Base-by-base conservation (phyloP, 2,329 filamentous ascomycete species). In the Xylaria polymorpha region DNA sequence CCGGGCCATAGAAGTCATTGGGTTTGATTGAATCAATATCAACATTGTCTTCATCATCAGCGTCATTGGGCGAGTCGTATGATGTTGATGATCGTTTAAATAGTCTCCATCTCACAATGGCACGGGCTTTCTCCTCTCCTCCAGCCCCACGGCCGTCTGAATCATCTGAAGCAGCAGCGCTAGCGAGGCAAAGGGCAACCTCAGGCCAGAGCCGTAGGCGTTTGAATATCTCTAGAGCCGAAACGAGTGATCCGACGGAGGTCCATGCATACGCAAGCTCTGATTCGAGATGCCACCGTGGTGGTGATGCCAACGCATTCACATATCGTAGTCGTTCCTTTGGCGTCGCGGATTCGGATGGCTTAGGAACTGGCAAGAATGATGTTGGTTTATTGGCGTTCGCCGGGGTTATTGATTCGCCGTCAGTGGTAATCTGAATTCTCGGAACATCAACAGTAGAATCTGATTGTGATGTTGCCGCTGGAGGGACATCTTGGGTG, bases 231-330 rank as follows among this genome's bases (percentile, higher is more conserved):
- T 98, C 96, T 1, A 99, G 86, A 0, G 96, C 96, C 0, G 94
- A 97, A 3, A 93, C 87, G 1, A 99, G 83, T 48, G 94, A 97
- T 10, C 96, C 96, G 2, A 98, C 87, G 57, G 89, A 88, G 0
- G 94, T 92, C 96, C 96, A 99, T n/a, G 94, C 90, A 69, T 93
- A 90, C 1, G 96, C 96, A 15, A 99, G 86, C 78, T 99, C 96
- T 0, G 94, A 91, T 78, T 99, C 96, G 0, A 99, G 87, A 76
- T 97, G 94, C 96, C 96, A 99, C 61, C 94, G 85, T 0, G 94
- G 93, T 0, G 95, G 94, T 0, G 94, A 93, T 25, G 89, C 91
- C 1, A 99, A 85, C 15, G 92, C 88, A 81, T 97, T 94, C 55
- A 98, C 89, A 77, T 97, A 98, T 66, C 88, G 87, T 4, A 99